phyloP scores from a whole-genome alignment of 345 rosid genomes.

The Cardiospermum halicacabum region DNA sequence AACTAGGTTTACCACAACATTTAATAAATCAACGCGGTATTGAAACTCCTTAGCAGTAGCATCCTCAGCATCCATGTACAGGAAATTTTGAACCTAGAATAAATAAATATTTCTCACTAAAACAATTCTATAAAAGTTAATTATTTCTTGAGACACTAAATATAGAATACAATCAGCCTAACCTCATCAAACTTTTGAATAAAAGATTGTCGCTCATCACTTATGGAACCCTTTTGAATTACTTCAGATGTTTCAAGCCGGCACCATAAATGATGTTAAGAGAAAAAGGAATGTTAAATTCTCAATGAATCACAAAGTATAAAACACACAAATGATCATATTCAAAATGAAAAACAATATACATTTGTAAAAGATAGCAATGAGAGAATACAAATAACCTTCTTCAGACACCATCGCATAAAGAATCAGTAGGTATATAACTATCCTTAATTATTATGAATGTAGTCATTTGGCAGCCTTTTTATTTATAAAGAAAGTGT shows the following conservation, averaged over 20 bases:
- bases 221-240: conserved; percentile 59
- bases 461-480: too few relatives aligned
- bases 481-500: too few relatives aligned
- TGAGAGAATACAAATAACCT: too few relatives aligned
- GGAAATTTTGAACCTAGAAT: conserved; percentile 91
- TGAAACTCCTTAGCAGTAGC: conserved; percentile 73
- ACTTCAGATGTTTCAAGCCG: conserved; percentile 81
- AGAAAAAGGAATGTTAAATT: background rate
- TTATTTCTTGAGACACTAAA: background rate
- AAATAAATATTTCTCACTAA: conserved; percentile 11
- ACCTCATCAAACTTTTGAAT: conserved; percentile 90
- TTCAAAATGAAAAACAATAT: too few relatives aligned
- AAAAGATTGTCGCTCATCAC: conserved; percentile 76
- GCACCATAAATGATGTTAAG: conserved; percentile 7
- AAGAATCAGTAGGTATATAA: too few relatives aligned
- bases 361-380: too few relatives aligned
- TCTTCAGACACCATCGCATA: too few relatives aligned
- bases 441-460: too few relatives aligned
- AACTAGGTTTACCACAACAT: too few relatives aligned
- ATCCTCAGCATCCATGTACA: conserved; percentile 95
- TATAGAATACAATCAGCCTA: conserved; percentile 2
- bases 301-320: background rate
- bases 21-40: conserved; percentile 59
- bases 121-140: background rate
- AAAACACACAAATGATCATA: conserved; percentile 7